A percentile compares a stretch with the other conserved stretches of the same genome.
phyloP scores from a whole-genome alignment of 1,284 basidiomycete genomes.

The Tylopilus sp. region DNA sequence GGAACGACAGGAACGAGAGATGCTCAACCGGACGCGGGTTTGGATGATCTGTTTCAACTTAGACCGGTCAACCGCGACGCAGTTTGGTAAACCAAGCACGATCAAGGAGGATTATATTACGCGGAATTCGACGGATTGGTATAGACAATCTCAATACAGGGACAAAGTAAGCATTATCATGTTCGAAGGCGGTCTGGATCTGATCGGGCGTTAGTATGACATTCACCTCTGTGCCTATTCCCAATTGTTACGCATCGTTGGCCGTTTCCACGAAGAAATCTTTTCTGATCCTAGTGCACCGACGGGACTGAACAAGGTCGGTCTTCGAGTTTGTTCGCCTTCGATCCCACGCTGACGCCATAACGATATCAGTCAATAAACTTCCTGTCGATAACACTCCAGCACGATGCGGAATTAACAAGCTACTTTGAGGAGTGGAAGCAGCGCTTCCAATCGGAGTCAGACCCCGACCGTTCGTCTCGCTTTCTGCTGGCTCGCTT shows the following conservation, averaged over 20 bases:
- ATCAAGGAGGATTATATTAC: constrained; percentile 86
- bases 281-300: constrained; percentile 75
- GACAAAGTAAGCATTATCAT: constrained; percentile 52
- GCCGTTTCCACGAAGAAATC: constrained; percentile 75
- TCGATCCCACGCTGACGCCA: too few relatives aligned
- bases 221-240: constrained; percentile 77
- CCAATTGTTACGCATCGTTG: constrained; percentile 69
- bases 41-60: constrained; percentile 90
- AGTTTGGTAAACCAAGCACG: constrained; percentile 86
- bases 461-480: constrained; percentile 57
- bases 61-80: constrained; percentile 81
- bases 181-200: background rate
- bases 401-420: constrained; percentile 64
- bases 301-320: constrained; percentile 73
- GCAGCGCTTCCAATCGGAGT: constrained; percentile 60
- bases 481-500: background rate
- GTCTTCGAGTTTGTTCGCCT: too few relatives aligned
- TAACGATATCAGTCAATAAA: constrained; percentile 60
- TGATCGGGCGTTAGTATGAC: constrained; percentile 58
- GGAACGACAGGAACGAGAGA: constrained; percentile 77
- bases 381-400: constrained; percentile 66
- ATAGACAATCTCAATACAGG: constrained; percentile 69
- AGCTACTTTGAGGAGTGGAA: constrained; percentile 70
- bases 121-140: constrained; percentile 78
- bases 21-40: constrained; percentile 78